These are phyloP conservation scores for Paecilomyces sp. DNA, from an alignment of 2,329 filamentous ascomycete species.

Conservation along the genomic window DNA sequence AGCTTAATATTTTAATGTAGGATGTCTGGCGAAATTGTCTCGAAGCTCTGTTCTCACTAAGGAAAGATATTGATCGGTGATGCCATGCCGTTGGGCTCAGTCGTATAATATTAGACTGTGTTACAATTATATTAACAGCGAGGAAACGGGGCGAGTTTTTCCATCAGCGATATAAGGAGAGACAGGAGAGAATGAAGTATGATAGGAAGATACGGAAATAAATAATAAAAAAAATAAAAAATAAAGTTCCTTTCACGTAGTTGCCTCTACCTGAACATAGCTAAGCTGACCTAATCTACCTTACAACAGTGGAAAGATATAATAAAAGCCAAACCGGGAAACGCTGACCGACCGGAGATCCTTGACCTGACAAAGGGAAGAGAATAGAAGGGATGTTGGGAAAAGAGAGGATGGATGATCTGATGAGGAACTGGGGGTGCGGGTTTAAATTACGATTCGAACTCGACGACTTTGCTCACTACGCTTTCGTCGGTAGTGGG, in stretches of 20 bases:
- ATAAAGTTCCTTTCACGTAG: neutral
- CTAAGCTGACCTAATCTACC: neutral
- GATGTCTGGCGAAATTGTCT: no score
- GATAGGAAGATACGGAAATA: neutral
- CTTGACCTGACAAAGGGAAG: neutral
- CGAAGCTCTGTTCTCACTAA: no score
- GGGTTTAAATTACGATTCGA: constrained; percentile 14
- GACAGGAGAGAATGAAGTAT: neutral
- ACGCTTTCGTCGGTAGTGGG: constrained; percentile 9
- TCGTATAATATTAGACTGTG: no score
- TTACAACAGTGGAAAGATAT: neutral
- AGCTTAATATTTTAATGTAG: no score
- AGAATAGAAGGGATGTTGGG: neutral
- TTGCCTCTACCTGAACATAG: neutral
- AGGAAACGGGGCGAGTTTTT: no score
- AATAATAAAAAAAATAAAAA: no score
- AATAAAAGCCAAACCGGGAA: neutral
- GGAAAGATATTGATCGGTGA: no score
- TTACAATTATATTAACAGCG: no score
- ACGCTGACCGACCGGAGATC: neutral
- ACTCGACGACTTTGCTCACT: constrained; percentile 33
- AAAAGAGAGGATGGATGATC: neutral
- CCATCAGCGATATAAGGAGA: neutral
- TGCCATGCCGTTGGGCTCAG: no score
- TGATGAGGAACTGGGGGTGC: neutral